Evolutionary conservation across 768 basidiomycete genomes (phyloP), one percentile per base, ranked within the genome.

Genomic region (Pilatotrama ljubarskyi): DNA sequence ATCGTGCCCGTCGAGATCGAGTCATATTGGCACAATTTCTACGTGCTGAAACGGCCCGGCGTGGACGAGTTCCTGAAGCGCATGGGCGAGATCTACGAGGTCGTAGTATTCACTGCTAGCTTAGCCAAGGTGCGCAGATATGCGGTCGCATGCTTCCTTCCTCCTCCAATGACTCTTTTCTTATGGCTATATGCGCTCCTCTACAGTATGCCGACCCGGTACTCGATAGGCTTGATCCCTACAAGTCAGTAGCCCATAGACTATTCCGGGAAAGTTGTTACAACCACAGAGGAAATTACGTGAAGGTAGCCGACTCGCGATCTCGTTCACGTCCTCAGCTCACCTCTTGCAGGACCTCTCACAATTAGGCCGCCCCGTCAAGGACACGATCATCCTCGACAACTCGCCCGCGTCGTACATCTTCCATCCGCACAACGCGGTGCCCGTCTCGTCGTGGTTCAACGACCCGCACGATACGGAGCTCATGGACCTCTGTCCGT

Each of bases 1-100:
- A 91, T 98, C 65, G 96, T 99, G 1, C 97, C 97, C 1, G 97
- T 99, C 26, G 97, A 98, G 75, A 99, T 99, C 61, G 97, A 99
- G 72, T 94, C 91, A 63, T 91, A 96, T 70, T 92, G 90, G 84
- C 97, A 99, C 73, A 97, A 98, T 69, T 95, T 98, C 67, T 98
- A 99, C 76, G 96, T 98, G 46, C 90, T 98, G 72, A 98, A 98
- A 75, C 90, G 97, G 47, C 97, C 97, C 9, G 97, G 97, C 7
- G 97, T 99, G 17, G 97, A 99, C 72, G 88, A 86, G 66, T 99
- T 99, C 74, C 78, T 99, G 69, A 91, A 90, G 77, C 88, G 86
- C 75, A 99, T 99, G 97, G 97, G 97, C 35, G 95, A 98, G 74
- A 86, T 98, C 46, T 99, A 96, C 71, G 97, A 99, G 75, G 82